A percentile compares a stretch with the other conserved stretches of the same genome.
Evolutionary conservation across 371 early-diverging fungal genomes (phyloP).

Genomic region (Syncephalastrum monosporum): DNA sequence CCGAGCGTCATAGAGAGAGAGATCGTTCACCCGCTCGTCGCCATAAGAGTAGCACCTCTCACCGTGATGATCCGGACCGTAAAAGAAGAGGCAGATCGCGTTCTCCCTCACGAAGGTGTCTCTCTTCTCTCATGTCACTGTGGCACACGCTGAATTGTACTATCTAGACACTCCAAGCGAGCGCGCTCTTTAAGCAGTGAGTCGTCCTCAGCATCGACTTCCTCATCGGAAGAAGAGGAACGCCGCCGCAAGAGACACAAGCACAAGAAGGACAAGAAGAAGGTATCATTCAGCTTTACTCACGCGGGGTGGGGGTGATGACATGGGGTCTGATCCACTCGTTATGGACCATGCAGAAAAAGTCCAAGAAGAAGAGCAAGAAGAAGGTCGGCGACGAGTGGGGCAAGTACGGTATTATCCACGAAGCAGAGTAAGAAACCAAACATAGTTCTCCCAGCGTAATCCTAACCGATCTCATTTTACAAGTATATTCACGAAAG

Average conservation of each 20-base stretch:
- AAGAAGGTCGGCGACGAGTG: constrained; percentile 38
- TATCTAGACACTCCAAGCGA: neutral
- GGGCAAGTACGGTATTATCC: constrained; percentile 63
- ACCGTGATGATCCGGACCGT: too few species aligned
- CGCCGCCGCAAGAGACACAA: constrained; percentile 29
- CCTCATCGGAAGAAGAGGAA: constrained; percentile 17
- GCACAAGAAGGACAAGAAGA: constrained; percentile 39
- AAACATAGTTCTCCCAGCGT: neutral
- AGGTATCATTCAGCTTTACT: constrained; percentile 33
- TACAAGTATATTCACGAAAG: constrained; percentile 57
- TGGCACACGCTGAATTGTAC: too few species aligned
- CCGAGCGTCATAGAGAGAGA: too few species aligned
- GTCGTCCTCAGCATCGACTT: neutral
- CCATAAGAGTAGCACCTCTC: too few species aligned
- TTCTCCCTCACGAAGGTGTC: too few species aligned
- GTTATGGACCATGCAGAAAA: constrained; percentile 1
- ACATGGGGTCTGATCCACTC: neutral
- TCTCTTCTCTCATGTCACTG: too few species aligned
- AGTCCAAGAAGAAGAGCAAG: constrained; percentile 33
- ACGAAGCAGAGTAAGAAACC: constrained; percentile 46
- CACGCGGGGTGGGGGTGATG: constrained; percentile 5
- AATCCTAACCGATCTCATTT: neutral
- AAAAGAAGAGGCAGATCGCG: too few species aligned
- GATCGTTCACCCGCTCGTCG: too few species aligned
- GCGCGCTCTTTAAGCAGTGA: neutral